A percentile compares a stretch with the other conserved stretches of the same genome.
These are phyloP conservation scores for Chalciporus piperatus DNA, from an alignment of 768 basidiomycete species.

Conservation along the genomic window DNA sequence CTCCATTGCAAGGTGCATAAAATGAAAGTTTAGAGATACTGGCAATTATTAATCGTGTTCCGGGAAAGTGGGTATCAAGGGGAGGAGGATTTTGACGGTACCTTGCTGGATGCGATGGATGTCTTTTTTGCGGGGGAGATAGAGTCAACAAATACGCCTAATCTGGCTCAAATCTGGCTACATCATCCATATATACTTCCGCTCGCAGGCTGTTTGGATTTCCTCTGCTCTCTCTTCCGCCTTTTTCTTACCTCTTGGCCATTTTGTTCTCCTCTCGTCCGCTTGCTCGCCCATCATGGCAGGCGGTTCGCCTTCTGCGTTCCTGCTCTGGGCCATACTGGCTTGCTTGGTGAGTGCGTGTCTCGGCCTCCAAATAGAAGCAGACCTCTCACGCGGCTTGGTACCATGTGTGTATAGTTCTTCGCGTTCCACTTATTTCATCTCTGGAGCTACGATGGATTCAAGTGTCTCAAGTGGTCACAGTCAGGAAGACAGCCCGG, in stretches of 20 bases:
- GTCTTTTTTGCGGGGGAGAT: conserved; percentile 22
- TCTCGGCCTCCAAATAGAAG: background rate
- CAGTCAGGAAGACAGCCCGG: conserved; percentile 73
- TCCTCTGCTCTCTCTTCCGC: background rate
- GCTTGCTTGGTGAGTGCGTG: conserved; percentile 52
- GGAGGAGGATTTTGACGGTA: no score
- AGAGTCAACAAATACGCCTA: conserved; percentile 8
- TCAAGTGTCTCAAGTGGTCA: conserved; percentile 70
- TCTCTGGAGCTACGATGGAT: conserved; percentile 78
- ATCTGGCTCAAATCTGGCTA: background rate
- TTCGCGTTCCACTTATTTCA: conserved; percentile 65
- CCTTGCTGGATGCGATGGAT: no score
- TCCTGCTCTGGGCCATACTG: conserved; percentile 74
- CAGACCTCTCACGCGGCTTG: background rate
- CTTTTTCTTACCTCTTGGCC: background rate
- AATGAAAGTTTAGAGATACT: no score
- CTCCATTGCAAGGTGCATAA: no score
- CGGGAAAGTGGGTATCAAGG: no score
- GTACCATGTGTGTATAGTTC: conserved; percentile 44
- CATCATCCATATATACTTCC: conserved; percentile 2
- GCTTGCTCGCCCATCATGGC: conserved; percentile 50
- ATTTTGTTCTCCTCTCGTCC: background rate
- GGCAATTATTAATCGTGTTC: no score
- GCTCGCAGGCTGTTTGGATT: background rate
- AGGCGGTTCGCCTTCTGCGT: conserved; percentile 70